Conservation (phyloP, 371 early-diverging fungal species). For the Actinomortierella ambigua region DNA sequence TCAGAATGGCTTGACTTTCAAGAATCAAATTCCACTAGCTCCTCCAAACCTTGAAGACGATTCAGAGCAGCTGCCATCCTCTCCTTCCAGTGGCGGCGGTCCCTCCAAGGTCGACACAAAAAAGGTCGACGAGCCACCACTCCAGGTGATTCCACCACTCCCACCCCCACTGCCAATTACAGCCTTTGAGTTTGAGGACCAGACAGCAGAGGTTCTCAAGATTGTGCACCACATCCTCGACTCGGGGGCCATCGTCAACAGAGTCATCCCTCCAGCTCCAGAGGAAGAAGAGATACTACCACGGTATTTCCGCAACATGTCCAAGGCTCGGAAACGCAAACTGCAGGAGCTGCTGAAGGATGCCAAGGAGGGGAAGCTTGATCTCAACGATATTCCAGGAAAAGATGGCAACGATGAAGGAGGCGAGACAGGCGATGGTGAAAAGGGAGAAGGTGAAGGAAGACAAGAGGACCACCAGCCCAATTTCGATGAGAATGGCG, state of each 20-base stretch:
- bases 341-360: too few relatives aligned
- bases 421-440: conserved; percentile 1
- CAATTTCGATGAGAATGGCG: too few relatives aligned
- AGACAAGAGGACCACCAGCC: neutral
- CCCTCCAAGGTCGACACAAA: too few relatives aligned
- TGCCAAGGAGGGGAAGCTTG: too few relatives aligned
- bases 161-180: conserved; percentile 16
- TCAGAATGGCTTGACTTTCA: too few relatives aligned
- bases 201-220: conserved; percentile 21
- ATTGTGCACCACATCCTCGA: conserved; percentile 26
- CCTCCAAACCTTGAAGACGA: too few relatives aligned
- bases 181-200: conserved; percentile 50
- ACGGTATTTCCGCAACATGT: conserved; percentile 4
- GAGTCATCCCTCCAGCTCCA: conserved; percentile 6
- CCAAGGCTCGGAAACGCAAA: neutral
- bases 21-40: too few relatives aligned
- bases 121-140: too few relatives aligned
- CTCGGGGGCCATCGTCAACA: conserved; percentile 26
- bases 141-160: too few relatives aligned
- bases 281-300: conserved; percentile 22
- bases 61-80: too few relatives aligned
- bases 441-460: neutral
- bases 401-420: neutral
- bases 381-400: too few relatives aligned
- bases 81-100: too few relatives aligned